Base-by-base conservation (phyloP, 208 protist genomes). In the Crithidia expoeki region DNA sequence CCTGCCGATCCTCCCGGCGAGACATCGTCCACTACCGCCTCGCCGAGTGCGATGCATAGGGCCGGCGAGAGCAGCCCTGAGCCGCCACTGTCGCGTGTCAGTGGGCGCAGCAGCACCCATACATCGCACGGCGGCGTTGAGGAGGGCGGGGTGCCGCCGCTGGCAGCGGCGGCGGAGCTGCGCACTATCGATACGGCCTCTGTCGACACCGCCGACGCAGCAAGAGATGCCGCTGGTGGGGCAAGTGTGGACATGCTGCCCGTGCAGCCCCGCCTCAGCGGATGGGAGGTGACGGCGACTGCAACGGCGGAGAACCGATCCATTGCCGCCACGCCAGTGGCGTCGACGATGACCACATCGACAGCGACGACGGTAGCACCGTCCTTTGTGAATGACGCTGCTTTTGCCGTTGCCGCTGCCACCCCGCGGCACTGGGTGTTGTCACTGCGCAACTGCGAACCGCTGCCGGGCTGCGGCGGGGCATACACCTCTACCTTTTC, bases 401-500 rank as follows among this genome's bases (percentile, higher is more conserved):
- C 9, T 40, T 5, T 5, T 40, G 36, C 9, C 12, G 36, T 5
- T 40, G 36, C 12, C 9, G 46, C 62, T 38, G 32, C 74, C 1
- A 28, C 36, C 7, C 79, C 72, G 46, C 71, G 64, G 3, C 71
- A 71, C 11, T 76, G 71, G 65, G 83, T 82, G 12, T 57, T 94
- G 32, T 80, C 76, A 38, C 68, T 94, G n/a, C 78, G 81, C n/a
- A 86, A 89, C 68, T 94, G 89, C 66, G 62, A 73, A 11, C 30
- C 79, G 11, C 57, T 91, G 17, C 47, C 74, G 2, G 84, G 82
- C 28, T 86, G 80, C 34, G 38, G 55, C 7, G 83, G 83, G 6
- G 85, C 79, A n/a, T 96, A 94, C 68, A 47, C 66, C 23, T 81
- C 69, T 27, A 85, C 47, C 62, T 89, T 92, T 50, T 85, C 89